Conservation (phyloP, 1,284 basidiomycete species). For the Xerocomus amazonicus region DNA sequence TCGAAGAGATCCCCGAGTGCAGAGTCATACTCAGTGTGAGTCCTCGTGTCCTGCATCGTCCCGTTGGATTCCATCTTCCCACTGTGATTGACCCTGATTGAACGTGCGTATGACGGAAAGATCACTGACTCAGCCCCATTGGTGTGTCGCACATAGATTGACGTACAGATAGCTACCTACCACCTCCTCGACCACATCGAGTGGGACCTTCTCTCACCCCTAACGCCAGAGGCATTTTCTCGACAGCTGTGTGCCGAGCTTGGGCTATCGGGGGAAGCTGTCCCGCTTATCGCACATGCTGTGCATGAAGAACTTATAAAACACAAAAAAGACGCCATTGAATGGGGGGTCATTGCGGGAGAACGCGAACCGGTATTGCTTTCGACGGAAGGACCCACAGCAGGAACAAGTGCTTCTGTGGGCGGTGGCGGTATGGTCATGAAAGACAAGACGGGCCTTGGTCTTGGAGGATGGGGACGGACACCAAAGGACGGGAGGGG, state of each 20-base stretch:
- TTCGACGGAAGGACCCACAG: constrained; percentile 15
- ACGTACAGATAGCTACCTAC: constrained; percentile 93
- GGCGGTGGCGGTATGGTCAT: constrained; percentile 37
- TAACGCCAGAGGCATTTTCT: constrained; percentile 89
- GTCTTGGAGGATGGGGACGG: constrained; percentile 65
- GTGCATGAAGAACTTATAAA: constrained; percentile 93
- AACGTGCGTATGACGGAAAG: constrained; percentile 16
- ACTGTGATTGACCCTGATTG: constrained; percentile 11
- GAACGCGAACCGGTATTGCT: constrained; percentile 37
- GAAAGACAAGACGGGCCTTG: constrained; percentile 77
- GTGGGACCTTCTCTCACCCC: constrained; percentile 92
- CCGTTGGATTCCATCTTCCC: constrained; percentile 6
- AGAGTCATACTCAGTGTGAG: constrained; percentile 86
- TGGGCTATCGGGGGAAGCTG: constrained; percentile 83
- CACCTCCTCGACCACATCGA: constrained; percentile 95
- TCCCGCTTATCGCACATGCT: constrained; percentile 87
- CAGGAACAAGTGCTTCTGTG: constrained; percentile 27
- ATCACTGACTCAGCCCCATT: constrained; percentile 13
- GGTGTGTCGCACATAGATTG: constrained; percentile 59
- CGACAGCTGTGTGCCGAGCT: constrained; percentile 80
- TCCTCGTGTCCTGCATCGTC: constrained; percentile 12
- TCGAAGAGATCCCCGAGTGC: constrained; percentile 75
- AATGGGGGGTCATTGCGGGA: constrained; percentile 82
- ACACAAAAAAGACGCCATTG: constrained; percentile 92
- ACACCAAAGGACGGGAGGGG: constrained; percentile 70